Evolutionary conservation across 2,329 filamentous ascomycete species (phyloP).

Genomic region (Aureobasidium lini): DNA sequence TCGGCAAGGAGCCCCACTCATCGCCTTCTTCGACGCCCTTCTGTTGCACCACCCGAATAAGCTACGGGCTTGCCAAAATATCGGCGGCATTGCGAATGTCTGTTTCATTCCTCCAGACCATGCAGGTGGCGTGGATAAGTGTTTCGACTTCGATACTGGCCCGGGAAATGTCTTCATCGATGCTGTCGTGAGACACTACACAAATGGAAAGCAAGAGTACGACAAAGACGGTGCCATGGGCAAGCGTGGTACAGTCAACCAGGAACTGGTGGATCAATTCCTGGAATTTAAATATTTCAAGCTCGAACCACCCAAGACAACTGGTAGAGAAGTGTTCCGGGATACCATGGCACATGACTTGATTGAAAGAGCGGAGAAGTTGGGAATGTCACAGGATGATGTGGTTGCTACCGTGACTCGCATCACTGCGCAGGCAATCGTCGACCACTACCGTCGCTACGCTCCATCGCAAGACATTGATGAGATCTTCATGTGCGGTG

Average conservation of each 20-base stretch:
- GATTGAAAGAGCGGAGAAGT: conserved; percentile 40
- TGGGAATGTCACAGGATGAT: conserved; percentile 43
- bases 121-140: conserved; percentile 24
- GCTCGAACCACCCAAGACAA: conserved; percentile 48
- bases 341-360: conserved; percentile 48
- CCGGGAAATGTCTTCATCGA: conserved; percentile 30
- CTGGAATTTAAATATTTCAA: conserved; percentile 42
- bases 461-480: conserved; percentile 40
- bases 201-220: conserved; percentile 26
- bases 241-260: conserved; percentile 23
- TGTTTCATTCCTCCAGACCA: conserved; percentile 50
- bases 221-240: conserved; percentile 28
- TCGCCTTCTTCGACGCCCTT: conserved; percentile 51
- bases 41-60: conserved; percentile 50
- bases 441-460: conserved; percentile 44
- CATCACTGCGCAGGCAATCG: conserved; percentile 52
- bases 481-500: conserved; percentile 56
- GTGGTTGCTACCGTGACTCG: conserved; percentile 53
- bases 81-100: conserved; percentile 54
- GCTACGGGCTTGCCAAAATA: conserved; percentile 53
- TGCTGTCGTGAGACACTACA: conserved; percentile 24
- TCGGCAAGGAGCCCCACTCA: conserved; percentile 48
- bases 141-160: conserved; percentile 27
- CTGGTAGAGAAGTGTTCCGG: conserved; percentile 53
- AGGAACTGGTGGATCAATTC: conserved; percentile 26